Conservation (phyloP, 2,329 filamentous ascomycete species). For the Dendryphion nanum region DNA sequence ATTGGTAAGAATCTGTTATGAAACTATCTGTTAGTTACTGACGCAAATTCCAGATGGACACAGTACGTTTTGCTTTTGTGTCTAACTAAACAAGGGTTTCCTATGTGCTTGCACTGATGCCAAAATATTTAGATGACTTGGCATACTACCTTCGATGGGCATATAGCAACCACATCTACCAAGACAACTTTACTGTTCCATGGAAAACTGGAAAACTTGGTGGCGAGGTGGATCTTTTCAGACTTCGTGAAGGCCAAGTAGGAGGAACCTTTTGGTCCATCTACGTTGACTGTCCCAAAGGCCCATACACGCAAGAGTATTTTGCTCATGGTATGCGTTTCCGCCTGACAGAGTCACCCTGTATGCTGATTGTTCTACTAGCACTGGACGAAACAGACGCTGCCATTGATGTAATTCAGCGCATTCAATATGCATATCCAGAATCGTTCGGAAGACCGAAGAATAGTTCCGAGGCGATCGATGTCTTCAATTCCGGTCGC, state of each 20-base stretch:
- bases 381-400: constrained; percentile 1
- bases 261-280: constrained; percentile 8
- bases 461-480: constrained; percentile 58
- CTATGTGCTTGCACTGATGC: too few species aligned
- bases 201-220: constrained; percentile 1
- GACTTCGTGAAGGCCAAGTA: constrained; percentile 3
- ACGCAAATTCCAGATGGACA: constrained; percentile 2
- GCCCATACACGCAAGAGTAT: constrained; percentile 2
- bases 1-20: background rate
- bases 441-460: background rate
- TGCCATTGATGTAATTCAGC: constrained; percentile 3
- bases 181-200: constrained; percentile 4
- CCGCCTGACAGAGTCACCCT: background rate
- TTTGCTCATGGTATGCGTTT: background rate
- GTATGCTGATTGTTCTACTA: background rate
- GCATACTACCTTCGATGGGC: constrained; percentile 1
- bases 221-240: constrained; percentile 5
- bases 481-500: constrained; percentile 43
- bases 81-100: background rate
- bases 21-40: too few species aligned
- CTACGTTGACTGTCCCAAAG: constrained; percentile 7
- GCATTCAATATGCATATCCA: background rate
- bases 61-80: background rate
- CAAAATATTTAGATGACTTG: constrained; percentile 9
- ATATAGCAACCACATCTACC: constrained; percentile 6